Evolutionary conservation across 495 filamentous ascomycete genomes (phyloP).

Genomic region (Tuber aestivum): DNA sequence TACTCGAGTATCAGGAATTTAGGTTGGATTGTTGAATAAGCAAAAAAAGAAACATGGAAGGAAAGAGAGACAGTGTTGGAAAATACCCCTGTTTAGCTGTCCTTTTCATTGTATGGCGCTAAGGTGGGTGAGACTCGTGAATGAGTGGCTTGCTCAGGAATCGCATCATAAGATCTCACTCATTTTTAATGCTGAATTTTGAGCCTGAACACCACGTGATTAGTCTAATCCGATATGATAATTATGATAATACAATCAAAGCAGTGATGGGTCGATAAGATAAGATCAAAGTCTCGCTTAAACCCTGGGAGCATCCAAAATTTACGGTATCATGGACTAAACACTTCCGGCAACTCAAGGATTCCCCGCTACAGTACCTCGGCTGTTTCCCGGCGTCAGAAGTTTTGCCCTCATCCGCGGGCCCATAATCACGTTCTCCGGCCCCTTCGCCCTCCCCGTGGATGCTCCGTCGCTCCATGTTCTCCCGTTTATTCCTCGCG

Average conservation of each 20-base stretch:
- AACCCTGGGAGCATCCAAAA: not conserved
- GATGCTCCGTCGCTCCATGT: not conserved
- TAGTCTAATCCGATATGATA: not conserved
- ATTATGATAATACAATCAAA: too few species aligned
- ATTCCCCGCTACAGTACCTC: not conserved
- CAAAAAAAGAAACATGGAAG: not conserved
- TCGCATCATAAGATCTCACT: not conserved
- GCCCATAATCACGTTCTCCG: not conserved
- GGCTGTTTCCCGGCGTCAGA: slow-evolving; percentile 2
- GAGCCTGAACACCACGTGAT: not conserved
- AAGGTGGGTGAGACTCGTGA: not conserved
- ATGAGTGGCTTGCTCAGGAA: not conserved
- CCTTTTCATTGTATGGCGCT: not conserved
- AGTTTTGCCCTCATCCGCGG: not conserved
- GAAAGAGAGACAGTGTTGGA: not conserved
- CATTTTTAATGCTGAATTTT: not conserved
- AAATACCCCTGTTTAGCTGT: not conserved
- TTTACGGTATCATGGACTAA: too few species aligned
- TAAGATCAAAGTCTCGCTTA: not conserved
- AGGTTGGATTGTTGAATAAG: not conserved
- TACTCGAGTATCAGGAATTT: slow-evolving; percentile 15
- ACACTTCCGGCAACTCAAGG: not conserved
- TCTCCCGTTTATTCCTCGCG: not conserved
- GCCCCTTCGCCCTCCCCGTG: not conserved
- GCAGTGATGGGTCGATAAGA: not conserved